phyloP scores from a whole-genome alignment of 345 rosid species.

The Hibiscus syriacus region DNA sequence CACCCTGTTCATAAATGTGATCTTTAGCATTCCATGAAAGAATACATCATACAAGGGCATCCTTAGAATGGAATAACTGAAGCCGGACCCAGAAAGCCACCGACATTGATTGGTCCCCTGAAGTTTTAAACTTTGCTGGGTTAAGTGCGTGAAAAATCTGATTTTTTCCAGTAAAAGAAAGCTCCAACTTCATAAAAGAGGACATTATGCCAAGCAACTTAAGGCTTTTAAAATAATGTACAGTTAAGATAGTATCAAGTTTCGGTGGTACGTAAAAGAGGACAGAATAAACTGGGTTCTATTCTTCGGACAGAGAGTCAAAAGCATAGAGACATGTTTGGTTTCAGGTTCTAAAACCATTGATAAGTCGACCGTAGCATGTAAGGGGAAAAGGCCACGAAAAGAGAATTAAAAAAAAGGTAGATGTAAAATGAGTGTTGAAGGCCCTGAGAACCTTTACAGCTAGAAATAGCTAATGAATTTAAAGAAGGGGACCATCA shows the following conservation, averaged over 20 bases:
- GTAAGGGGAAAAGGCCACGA: constrained; percentile 14
- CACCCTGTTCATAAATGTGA: background rate
- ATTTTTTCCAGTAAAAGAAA: background rate
- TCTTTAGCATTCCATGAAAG: no score
- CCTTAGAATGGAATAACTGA: no score
- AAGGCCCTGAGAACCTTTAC: background rate
- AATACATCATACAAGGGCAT: no score
- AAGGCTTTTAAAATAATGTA: background rate
- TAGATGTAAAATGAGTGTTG: background rate
- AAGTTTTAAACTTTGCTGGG: no score
- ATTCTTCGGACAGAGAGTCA: background rate
- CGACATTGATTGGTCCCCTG: no score
- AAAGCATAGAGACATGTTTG: background rate
- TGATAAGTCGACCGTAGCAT: constrained; percentile 6
- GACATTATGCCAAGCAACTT: no score
- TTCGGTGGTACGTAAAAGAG: background rate
- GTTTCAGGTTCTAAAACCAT: background rate
- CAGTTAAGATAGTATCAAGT: background rate
- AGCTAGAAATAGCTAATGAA: background rate
- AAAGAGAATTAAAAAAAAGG: background rate
- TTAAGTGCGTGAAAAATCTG: background rate
- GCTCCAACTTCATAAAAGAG: no score
- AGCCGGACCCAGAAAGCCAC: no score
- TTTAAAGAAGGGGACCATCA: background rate
- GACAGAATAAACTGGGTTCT: background rate